Evolutionary conservation across 208 protist species (phyloP).

Genomic region (Acanthamoeba rhysodes): DNA sequence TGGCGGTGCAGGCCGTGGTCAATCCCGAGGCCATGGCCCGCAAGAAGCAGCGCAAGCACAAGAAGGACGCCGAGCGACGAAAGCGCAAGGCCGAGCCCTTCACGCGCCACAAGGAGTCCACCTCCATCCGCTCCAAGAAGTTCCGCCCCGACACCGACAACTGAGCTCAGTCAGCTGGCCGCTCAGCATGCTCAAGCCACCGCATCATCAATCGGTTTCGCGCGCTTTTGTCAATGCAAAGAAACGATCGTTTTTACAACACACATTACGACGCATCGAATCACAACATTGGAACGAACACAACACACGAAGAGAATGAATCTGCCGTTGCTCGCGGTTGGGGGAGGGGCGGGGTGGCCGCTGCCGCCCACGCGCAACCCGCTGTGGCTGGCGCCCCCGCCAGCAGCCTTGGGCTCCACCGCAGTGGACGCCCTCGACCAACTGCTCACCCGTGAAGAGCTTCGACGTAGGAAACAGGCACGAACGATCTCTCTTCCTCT

Average conservation of each 20-base stretch:
- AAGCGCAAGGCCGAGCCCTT: slow-evolving; percentile 68
- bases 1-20: slow-evolving; percentile 31
- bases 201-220: too few relatives aligned
- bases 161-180: neutral
- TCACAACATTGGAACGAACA: neutral
- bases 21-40: slow-evolving; percentile 50
- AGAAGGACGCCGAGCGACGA: slow-evolving; percentile 13
- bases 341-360: neutral
- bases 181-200: too few relatives aligned
- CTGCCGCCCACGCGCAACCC: neutral
- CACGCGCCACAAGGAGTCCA: neutral
- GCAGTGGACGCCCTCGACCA: neutral
- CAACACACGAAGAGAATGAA: neutral
- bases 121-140: slow-evolving; percentile 65
- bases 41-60: slow-evolving; percentile 65
- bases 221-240: too few relatives aligned
- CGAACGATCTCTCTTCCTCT: neutral
- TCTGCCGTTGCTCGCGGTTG: neutral
- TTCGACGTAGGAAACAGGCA: neutral
- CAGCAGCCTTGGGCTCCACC: neutral
- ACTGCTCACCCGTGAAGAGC: neutral
- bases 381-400: neutral
- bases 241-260: too few relatives aligned
- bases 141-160: slow-evolving; percentile 8
- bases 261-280: too few relatives aligned